Base-by-base conservation (phyloP, 2,329 filamentous ascomycete species). In the Stemphylium beticola region DNA sequence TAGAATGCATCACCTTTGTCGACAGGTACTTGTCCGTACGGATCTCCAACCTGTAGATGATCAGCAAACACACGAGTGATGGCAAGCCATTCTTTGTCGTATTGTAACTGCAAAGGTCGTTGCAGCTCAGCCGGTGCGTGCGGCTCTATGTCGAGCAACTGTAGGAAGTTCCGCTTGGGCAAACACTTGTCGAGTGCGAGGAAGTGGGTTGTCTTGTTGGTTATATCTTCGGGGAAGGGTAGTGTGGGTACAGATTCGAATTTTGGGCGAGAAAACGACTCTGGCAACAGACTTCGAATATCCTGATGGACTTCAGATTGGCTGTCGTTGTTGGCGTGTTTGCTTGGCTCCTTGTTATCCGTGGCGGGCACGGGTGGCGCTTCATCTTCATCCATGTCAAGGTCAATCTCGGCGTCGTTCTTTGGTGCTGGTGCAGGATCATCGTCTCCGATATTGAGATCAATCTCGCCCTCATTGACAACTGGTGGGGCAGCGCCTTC, bases 51-150 rank as follows among this genome's bases (percentile, higher is more conserved):
- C 26, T 75, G 67, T 38, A 80, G 67, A 36, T 85, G 81, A 3
- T 80, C 66, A 36, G 90, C 85, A 69, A 98, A 96, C 7, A 87
- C 88, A 37, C 93, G 89, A 11, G 88, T 93, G 60, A 99, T 97
- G 37, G 95, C 90, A 7, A 99, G 86, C 93, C 93, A 99, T 77
- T 99, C 95, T 10, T 88, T 86, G 74, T 99, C 95, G 72, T 99
- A 98, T 42, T 87, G 79, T 0, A 97, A 81, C 10, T 78, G 80
- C 62, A 86, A 83, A 1, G 86, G 86, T 2, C 79, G 75, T 14
- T 67, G 46, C 44, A 77, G 37, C 20, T 72, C 58, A 6, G 49
- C 43, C 4, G 64, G 56, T 4, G 61, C 42, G n/a, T 67, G 60
- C 17, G 68, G 61, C 10, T 65, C 60, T n/a, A 72, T 60, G 29